Evolutionary conservation across 371 early-diverging fungal species (phyloP).

Genomic region (Rhizomucor miehei): DNA sequence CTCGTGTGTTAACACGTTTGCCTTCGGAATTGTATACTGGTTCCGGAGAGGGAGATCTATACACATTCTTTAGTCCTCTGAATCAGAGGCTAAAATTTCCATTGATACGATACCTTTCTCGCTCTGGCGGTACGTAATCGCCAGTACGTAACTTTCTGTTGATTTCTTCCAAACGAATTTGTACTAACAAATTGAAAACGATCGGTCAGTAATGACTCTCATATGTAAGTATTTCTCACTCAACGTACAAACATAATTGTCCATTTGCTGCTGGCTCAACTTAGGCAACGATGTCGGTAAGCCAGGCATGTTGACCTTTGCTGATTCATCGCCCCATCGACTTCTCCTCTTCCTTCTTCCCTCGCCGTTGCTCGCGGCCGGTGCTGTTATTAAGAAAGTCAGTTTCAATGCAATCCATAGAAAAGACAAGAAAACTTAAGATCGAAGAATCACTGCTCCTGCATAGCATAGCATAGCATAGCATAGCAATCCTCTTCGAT

Average conservation of each 20-base stretch:
- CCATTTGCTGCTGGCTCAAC: conserved; percentile 76
- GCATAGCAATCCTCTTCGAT: no score
- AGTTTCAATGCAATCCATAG: neutral
- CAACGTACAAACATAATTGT: conserved; percentile 74
- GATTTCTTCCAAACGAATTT: conserved; percentile 90
- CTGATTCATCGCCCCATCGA: conserved; percentile 85
- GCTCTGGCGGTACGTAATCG: conserved; percentile 79
- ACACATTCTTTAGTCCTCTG: conserved; percentile 1
- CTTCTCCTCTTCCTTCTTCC: conserved; percentile 60
- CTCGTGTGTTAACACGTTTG: conserved; percentile 94
- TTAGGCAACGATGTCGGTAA: conserved; percentile 81
- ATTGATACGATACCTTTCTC: conserved; percentile 49
- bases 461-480: neutral
- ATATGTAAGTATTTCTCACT: neutral
- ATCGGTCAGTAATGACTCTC: neutral
- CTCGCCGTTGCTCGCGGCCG: conserved; percentile 21
- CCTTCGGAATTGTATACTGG: conserved; percentile 91
- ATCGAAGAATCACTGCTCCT: neutral
- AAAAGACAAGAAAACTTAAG: neutral
- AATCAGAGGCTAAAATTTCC: no score
- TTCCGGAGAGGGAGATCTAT: conserved; percentile 91
- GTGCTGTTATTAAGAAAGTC: conserved; percentile 7
- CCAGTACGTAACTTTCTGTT: conserved; percentile 75
- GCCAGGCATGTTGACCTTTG: conserved; percentile 73
- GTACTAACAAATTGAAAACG: conserved; percentile 42